Evolutionary conservation across 2,329 filamentous ascomycete genomes (phyloP), one percentile per base, ranked within the genome.

Genomic region (Lasiodiplodia theobromae): DNA sequence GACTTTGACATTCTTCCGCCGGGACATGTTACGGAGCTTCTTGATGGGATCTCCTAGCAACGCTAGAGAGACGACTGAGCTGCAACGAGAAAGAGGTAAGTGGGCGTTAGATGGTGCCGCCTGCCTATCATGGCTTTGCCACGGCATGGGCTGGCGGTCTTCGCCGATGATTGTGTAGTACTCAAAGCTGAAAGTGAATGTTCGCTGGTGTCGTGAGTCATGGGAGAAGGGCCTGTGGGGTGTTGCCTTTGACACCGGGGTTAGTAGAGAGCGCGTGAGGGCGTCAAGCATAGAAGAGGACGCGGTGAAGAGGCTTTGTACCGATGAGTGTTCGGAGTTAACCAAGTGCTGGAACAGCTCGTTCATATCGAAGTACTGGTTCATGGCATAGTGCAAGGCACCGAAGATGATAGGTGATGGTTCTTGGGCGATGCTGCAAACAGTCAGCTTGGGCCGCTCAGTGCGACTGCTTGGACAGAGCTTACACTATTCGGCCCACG

Each of bases 171-270:
- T 82, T 5, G 88, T 90, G 73, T 88, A 89, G 74, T 89, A 90
- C 71, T 90, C 89, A 74, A 90, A 89, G 52, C 83, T 86, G 74
- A 90, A 89, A 71, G 89, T 85, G 74, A 89, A 89, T 8, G 84
- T 86, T 7, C 85, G 81, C 71, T 87, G 87, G 14, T 83, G 84
- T 8, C 85, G 78, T 4, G 78, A 73, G 34, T 84, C 79, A 2
- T 76, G 70, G 18, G 80, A 76, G 65, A 80, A 88, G n/a, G 85
- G 83, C 31, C 86, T 81, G 69, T 85, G 79, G 14, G 67, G 67
- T 40, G 51, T 64, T 31, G 67, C 67, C 67, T 68, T 56, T 34
- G 47, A 53, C 65, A 60, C 65, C 18, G 66, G 66, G 54, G 53
- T 54, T 66, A 66, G 70, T 37, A 67, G 70, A 14, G 69, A 75